Evolutionary conservation across 2,329 filamentous ascomycete species (phyloP), one percentile per base, ranked within the genome.

Genomic region (Acrocalymma vagum): DNA sequence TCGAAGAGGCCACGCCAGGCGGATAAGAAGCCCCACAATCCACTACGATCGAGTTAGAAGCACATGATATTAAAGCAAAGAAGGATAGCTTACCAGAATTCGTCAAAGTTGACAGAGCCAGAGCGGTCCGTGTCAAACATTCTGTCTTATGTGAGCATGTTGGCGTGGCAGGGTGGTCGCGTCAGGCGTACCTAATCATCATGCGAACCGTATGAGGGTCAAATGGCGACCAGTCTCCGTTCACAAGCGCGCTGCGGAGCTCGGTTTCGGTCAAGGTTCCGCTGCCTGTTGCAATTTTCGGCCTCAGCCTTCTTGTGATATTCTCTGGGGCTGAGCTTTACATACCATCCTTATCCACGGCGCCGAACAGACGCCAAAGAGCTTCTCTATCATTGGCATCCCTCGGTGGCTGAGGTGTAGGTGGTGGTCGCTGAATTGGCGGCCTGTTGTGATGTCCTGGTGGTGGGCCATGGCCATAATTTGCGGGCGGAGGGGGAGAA

Each of bases 111-210:
- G 68, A 99, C 95, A 10, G 87, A 88, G 35, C 92, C 91, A 48
- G 83, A 88, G 58, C 89, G 87, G 72, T 96, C 89, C 43, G 87
- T 89, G 74, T 97, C 93, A 73, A 99, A 99, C 94, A 99, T 97
- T 65, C 92, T 63, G 32, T 13, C 17, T 10, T 11, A 1, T 17
- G 28, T 58, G 13, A 53, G 47, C 5, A 14, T 13, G 5, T 9
- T 13, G 9, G 18, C 4, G 9, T 5, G 15, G 16, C 23, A 36
- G n/a, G 11, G 8, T 26, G 22, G 8, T 6, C 18, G 14, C 11
- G 10, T 17, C 16, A 13, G 14, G 29, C 29, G 10, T 52, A 69
- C 65, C 63, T 88, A 56, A 99, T 96, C 92, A 99, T 96, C 90
- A 97, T 96, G 63, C 87, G 87, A 53, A 97, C 92, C 1, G 94